Conservation (phyloP, 2,329 filamentous ascomycete species). For the Sporothrix dimorphospora region DNA sequence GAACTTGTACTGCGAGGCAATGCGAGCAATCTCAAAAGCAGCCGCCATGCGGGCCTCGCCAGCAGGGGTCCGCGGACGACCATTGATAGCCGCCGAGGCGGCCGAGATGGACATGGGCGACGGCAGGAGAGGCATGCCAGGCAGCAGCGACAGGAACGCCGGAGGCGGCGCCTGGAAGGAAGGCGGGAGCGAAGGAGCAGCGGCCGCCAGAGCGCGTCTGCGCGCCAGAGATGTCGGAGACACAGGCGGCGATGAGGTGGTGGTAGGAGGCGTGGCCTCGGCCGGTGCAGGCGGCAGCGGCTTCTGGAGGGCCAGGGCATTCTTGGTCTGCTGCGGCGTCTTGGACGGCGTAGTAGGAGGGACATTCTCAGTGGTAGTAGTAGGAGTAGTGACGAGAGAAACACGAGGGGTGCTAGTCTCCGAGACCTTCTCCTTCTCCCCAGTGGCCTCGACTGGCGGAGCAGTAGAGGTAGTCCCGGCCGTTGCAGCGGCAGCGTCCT, state of each 20-base stretch:
- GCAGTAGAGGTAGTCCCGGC: background rate
- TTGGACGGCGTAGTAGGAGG: background rate
- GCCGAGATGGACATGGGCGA: slow-evolving; percentile 13
- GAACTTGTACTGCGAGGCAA: slow-evolving; percentile 60
- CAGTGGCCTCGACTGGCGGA: background rate
- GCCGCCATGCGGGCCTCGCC: slow-evolving; percentile 54
- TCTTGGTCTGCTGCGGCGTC: slow-evolving; percentile 10
- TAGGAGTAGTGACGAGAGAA: slow-evolving; percentile 41
- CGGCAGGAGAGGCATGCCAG: slow-evolving; percentile 25
- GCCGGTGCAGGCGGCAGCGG: slow-evolving; percentile 23
- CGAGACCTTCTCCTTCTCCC: background rate
- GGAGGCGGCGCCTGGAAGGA: slow-evolving; percentile 36
- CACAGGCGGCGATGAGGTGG: slow-evolving; percentile 12
- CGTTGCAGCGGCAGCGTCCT: slow-evolving; percentile 38
- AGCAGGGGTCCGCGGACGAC: slow-evolving; percentile 39
- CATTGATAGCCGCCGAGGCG: background rate
- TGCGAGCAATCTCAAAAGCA: slow-evolving; percentile 58
- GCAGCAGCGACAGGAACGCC: slow-evolving; percentile 35
- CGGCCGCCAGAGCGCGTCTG: slow-evolving; percentile 17
- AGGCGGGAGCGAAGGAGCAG: slow-evolving; percentile 38
- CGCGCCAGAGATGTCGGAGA: slow-evolving; percentile 5
- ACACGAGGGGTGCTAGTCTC: slow-evolving; percentile 38
- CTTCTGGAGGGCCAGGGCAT: slow-evolving; percentile 12
- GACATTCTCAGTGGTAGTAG: background rate
- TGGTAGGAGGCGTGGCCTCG: background rate